Evolutionary conservation across 1,139 yeast species (phyloP), one percentile per base, ranked within the genome.

Genomic region (Debaryomycetaceae sp.): DNA sequence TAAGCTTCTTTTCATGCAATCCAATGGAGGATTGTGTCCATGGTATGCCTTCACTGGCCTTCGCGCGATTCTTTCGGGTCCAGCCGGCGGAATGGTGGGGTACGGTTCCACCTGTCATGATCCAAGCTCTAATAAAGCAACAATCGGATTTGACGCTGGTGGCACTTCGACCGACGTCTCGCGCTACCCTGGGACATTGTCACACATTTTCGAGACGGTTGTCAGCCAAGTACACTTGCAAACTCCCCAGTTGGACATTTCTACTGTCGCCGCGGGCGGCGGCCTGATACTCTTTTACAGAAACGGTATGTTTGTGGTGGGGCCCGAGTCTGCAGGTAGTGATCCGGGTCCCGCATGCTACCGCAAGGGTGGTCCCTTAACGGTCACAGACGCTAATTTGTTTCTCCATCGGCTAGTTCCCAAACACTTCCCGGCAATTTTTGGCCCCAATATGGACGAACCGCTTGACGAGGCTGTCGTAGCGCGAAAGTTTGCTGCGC

Each of bases 11-110:
- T 64, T 64, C 41, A 64, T 64, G 70, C 69, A 63, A 40, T 57
- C 66, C 28, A 64, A 64, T 38, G 71, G 71, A 28, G 71, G 71
- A 0, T 51, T 64, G 32, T 60, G 68, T 38, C 68, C 67, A 4
- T 63, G 69, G 65, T 59, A 63, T 36, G 58, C 58, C 33, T 64
- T 64, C 40, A 60, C 68, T 3, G 71, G 71, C 2, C 48, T 64
- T 28, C 61, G 60, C 36, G 69, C 70, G 1, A 62, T 64, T 25
- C 51, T 64, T 23, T 62, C 69, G 2, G 71, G 71, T 2, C 71
- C 71, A 6, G 71, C 71, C 21, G 71, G 71, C 25, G 71, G 71
- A 18, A 57, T 64, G 57, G 70, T 64, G n/a, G 71, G 71, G 0
- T 61, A 51, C 36, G 70, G 68, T 1, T 51, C 52, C 29, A 64